Conservation (phyloP, 495 filamentous ascomycete genomes). For the Lasiosphaeria ovina region DNA sequence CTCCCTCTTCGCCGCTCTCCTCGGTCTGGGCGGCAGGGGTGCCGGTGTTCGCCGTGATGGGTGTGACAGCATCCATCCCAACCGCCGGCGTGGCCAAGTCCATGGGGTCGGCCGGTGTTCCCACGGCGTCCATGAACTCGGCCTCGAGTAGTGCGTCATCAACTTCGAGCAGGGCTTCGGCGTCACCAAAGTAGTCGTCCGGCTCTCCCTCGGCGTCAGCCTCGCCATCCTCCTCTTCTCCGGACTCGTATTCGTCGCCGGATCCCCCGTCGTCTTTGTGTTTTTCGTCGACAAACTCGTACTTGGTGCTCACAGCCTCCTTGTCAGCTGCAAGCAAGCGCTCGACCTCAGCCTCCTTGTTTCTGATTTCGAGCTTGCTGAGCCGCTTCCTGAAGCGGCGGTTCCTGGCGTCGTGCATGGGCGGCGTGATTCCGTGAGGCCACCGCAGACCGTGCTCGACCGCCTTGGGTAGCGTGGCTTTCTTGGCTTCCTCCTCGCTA, state of each 20-base stretch:
- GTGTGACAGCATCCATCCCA: slow-evolving; percentile 38
- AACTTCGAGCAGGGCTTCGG: slow-evolving; percentile 25
- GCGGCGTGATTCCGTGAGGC: slow-evolving; percentile 89
- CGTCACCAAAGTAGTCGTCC: slow-evolving; percentile 44
- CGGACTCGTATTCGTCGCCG: slow-evolving; percentile 58
- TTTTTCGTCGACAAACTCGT: slow-evolving; percentile 64
- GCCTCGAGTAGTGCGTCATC: slow-evolving; percentile 43
- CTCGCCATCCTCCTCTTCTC: slow-evolving; percentile 54
- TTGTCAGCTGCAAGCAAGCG: slow-evolving; percentile 70
- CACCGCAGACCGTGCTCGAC: slow-evolving; percentile 69
- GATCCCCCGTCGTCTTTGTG: slow-evolving; percentile 51
- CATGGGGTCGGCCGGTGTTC: slow-evolving; percentile 29
- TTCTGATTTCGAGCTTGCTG: slow-evolving; percentile 81
- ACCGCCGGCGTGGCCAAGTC: slow-evolving; percentile 33
- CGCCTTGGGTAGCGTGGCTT: slow-evolving; percentile 59
- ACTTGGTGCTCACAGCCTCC: slow-evolving; percentile 51
- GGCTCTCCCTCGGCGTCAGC: slow-evolving; percentile 60
- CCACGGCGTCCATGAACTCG: slow-evolving; percentile 30
- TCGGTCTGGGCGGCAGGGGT: slow-evolving; percentile 29
- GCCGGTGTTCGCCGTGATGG: slow-evolving; percentile 32
- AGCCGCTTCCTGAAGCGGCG: slow-evolving; percentile 82
- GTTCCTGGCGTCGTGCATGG: slow-evolving; percentile 81
- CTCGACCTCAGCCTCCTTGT: slow-evolving; percentile 79
- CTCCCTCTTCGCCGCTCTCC: slow-evolving; percentile 38
- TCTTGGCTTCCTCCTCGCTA: slow-evolving; percentile 72